Evolutionary conservation across 176 grass and related monocot species (phyloP).

Genomic region (Oryza punctata): DNA sequence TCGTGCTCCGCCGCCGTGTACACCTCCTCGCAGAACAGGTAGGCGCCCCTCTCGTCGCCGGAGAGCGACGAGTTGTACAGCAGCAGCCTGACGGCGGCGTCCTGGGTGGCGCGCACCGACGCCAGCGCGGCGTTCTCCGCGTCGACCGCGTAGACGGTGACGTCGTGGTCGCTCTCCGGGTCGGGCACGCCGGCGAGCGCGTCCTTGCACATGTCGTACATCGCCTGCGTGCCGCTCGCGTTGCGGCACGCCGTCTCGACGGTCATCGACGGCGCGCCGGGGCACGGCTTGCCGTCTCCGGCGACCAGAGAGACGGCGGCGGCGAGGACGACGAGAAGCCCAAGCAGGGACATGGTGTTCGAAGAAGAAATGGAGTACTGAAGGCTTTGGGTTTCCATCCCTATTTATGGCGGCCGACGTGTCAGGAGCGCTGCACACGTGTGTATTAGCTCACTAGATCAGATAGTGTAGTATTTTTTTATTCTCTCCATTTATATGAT

Average conservation of each 20-base stretch:
- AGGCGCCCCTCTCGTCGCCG: neutral
- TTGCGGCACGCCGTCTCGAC: neutral
- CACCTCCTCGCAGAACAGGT: neutral
- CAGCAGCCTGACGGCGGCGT: neutral
- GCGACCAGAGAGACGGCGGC: neutral
- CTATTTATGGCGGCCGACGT: no score
- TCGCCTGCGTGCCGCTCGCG: neutral
- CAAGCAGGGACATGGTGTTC: neutral
- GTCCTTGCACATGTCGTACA: no score
- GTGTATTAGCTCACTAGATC: no score
- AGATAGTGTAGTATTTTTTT: no score
- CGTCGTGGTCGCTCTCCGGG: neutral
- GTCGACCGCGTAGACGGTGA: constrained; percentile 18
- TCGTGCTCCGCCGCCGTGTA: neutral
- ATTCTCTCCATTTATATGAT: no score
- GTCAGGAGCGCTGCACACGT: no score
- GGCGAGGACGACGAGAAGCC: neutral
- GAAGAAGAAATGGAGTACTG: no score
- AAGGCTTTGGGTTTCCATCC: no score
- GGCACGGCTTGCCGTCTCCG: neutral
- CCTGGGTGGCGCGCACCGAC: neutral
- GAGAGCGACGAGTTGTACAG: neutral
- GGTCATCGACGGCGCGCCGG: neutral
- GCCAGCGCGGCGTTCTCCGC: neutral
- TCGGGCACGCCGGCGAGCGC: neutral